Evolutionary conservation across 768 basidiomycete species (phyloP).

Genomic region (Tylopilus rubrobrunneus): DNA sequence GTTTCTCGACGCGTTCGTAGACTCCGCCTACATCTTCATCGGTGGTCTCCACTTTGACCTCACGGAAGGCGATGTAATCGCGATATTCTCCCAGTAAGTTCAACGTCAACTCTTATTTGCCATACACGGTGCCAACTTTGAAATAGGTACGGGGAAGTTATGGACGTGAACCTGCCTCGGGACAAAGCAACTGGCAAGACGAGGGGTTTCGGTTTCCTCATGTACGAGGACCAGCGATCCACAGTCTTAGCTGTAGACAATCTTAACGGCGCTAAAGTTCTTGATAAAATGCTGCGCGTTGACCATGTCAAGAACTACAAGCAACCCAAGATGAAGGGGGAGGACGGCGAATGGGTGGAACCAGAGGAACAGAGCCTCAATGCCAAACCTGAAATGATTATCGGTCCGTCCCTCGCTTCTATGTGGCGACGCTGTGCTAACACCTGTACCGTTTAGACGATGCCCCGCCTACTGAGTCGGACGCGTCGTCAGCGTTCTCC

Average conservation of each 20-base stretch:
- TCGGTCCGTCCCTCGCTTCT: conserved; percentile 41
- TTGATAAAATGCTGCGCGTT: conserved; percentile 84
- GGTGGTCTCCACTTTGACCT: conserved; percentile 86
- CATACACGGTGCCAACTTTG: not conserved
- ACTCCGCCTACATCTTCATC: conserved; percentile 93
- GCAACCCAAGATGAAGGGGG: conserved; percentile 74
- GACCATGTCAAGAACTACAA: conserved; percentile 93
- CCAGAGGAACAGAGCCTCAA: conserved; percentile 84
- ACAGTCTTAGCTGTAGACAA: conserved; percentile 97
- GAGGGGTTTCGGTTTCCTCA: conserved; percentile 91
- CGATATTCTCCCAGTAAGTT: conserved; percentile 95
- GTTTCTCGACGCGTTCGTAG: conserved; percentile 33
- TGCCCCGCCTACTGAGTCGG: conserved; percentile 58
- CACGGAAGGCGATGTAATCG: conserved; percentile 96
- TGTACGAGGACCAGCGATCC: conserved; percentile 98
- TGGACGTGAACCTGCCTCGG: conserved; percentile 91
- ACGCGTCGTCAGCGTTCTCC: conserved; percentile 55
- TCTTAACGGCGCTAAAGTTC: conserved; percentile 88
- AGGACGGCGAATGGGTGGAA: conserved; percentile 83
- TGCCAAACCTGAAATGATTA: conserved; percentile 71
- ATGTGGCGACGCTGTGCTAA: conserved; percentile 1
- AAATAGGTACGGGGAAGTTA: conserved; percentile 89
- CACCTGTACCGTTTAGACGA: conserved; percentile 38
- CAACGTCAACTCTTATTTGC: not conserved
- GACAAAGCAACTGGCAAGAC: conserved; percentile 91